These are phyloP conservation scores for Tricholoma matsutake DNA, from an alignment of 768 basidiomycete genomes.

Conservation along the genomic window DNA sequence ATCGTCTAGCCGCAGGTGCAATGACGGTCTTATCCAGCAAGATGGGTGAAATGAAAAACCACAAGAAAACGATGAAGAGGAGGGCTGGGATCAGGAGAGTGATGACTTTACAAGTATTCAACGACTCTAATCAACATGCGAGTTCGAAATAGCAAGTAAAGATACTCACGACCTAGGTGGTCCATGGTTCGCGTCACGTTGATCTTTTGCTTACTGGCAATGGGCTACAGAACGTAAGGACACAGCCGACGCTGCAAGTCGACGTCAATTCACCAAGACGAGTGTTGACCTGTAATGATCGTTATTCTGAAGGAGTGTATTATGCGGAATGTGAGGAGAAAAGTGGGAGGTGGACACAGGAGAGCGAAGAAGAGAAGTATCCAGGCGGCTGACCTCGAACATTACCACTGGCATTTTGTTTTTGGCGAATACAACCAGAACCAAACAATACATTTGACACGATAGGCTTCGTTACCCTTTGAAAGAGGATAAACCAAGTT, in stretches of 20 bases:
- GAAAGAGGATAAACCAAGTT: too few relatives aligned
- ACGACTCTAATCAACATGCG: neutral
- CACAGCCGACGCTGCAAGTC: neutral
- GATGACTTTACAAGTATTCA: slow-evolving; percentile 13
- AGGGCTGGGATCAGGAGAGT: slow-evolving; percentile 20
- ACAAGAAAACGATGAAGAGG: slow-evolving; percentile 23
- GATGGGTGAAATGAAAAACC: slow-evolving; percentile 23
- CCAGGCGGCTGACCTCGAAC: neutral
- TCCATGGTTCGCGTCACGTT: neutral
- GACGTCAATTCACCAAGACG: neutral
- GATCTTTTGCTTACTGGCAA: neutral
- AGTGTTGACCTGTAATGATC: neutral
- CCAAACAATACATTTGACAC: neutral
- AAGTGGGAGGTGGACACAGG: neutral
- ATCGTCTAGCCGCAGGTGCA: neutral
- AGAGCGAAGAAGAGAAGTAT: neutral
- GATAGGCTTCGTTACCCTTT: too few relatives aligned
- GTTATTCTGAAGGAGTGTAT: neutral
- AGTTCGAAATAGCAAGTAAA: neutral
- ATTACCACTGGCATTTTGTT: neutral
- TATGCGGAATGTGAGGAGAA: neutral
- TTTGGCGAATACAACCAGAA: neutral
- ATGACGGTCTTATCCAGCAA: slow-evolving; percentile 6
- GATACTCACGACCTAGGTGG: neutral
- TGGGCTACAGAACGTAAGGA: neutral